phyloP scores from a whole-genome alignment of 2,329 filamentous ascomycete genomes.

The Amylocarpus encephaloides region DNA sequence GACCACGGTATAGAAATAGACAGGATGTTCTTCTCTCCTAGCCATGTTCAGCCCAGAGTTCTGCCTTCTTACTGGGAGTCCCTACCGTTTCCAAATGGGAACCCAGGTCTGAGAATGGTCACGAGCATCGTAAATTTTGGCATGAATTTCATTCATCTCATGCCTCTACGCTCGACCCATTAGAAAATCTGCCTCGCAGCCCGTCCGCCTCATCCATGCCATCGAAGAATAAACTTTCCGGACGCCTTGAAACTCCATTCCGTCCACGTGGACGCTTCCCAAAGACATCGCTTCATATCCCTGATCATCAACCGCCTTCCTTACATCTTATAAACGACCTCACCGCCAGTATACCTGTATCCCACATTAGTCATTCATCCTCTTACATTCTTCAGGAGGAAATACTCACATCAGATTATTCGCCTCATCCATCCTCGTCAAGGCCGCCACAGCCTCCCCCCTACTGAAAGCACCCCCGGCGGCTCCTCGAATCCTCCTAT shows the following conservation, averaged over 20 bases:
- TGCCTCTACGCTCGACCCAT: too few relatives aligned
- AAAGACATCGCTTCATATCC: not conserved
- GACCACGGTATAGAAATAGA: too few relatives aligned
- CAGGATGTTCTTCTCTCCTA: too few relatives aligned
- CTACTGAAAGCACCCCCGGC: slow-evolving; percentile 57
- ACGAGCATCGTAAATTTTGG: too few relatives aligned
- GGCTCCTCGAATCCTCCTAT: slow-evolving; percentile 54
- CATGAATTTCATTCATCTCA: too few relatives aligned
- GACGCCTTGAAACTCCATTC: not conserved
- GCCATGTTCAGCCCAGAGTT: too few relatives aligned
- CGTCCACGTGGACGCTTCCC: too few relatives aligned
- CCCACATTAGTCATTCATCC: slow-evolving; percentile 7
- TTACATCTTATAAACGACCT: slow-evolving; percentile 66
- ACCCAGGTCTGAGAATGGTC: too few relatives aligned
- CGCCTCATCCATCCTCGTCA: slow-evolving; percentile 71
- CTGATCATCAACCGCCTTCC: slow-evolving; percentile 9
- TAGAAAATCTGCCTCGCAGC: too few relatives aligned
- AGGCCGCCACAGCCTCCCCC: slow-evolving; percentile 67
- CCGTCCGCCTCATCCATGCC: too few relatives aligned
- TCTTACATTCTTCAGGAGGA: not conserved
- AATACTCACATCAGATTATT: slow-evolving; percentile 87
- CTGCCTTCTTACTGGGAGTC: too few relatives aligned
- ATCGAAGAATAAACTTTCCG: not conserved
- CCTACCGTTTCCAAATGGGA: too few relatives aligned
- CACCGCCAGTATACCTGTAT: slow-evolving; percentile 52